Evolutionary conservation across 1,284 basidiomycete genomes (phyloP).

Genomic region (Phylloporus sp.): DNA sequence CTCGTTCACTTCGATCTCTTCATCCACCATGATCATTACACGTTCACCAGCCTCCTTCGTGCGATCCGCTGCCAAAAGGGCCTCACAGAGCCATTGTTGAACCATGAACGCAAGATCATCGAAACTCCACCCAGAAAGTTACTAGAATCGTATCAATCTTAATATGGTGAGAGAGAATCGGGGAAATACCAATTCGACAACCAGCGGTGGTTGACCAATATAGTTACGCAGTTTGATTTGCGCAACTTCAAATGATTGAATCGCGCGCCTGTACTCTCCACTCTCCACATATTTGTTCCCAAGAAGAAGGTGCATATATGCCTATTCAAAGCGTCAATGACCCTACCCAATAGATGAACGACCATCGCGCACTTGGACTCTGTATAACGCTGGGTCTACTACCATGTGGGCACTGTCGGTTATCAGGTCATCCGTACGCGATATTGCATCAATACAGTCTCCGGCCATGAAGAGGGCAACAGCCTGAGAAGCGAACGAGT

Average conservation of each 20-base stretch:
- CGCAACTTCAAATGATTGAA: not conserved
- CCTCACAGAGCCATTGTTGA: no score
- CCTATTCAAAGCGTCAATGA: not conserved
- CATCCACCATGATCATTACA: no score
- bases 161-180: not conserved
- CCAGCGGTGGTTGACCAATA: not conserved
- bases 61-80: no score
- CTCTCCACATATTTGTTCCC: not conserved
- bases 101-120: no score
- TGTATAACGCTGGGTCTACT: not conserved
- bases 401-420: not conserved
- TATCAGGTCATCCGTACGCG: not conserved
- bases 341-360: not conserved
- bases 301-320: not conserved
- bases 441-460: not conserved
- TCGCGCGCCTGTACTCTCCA: not conserved
- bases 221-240: not conserved
- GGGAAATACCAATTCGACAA: not conserved
- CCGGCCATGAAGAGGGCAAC: not conserved
- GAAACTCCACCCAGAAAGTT: no score
- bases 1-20: no score
- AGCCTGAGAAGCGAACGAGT: no score
- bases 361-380: not conserved
- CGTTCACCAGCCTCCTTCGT: no score
- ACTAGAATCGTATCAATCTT: no score